Conservation (phyloP, 768 basidiomycete genomes). For the Trametes gibbosa region DNA sequence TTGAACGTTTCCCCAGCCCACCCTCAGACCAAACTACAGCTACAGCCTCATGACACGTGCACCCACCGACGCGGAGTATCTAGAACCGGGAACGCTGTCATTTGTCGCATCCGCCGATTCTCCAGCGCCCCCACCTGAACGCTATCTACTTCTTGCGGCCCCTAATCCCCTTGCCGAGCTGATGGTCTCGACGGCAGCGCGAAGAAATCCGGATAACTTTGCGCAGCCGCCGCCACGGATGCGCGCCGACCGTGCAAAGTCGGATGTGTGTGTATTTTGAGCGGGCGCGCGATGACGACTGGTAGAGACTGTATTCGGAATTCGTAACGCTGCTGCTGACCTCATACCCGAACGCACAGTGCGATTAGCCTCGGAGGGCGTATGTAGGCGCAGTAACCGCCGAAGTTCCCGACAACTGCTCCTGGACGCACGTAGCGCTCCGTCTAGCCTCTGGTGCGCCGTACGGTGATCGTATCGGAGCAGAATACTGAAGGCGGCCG, state of each 20-base stretch:
- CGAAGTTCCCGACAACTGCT: no score
- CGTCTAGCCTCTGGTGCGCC: background rate
- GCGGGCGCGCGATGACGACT: no score
- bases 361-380: background rate
- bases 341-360: background rate
- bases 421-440: slow-evolving; percentile 1
- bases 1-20: no score
- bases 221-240: background rate
- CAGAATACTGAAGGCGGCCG: background rate
- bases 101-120: background rate
- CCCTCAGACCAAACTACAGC: no score
- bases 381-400: background rate
- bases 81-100: background rate
- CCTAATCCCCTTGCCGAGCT: background rate
- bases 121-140: background rate
- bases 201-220: background rate
- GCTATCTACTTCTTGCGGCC: background rate
- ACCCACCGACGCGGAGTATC: background rate
- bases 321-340: background rate
- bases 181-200: background rate
- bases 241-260: background rate
- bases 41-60: no score
- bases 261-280: background rate
- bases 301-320: slow-evolving; percentile 1
- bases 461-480: background rate